A percentile compares a stretch with the other conserved stretches of the same genome.
Evolutionary conservation across 1,284 basidiomycete species (phyloP).

Genomic region (Ceratorhiza oryzae-sativae): DNA sequence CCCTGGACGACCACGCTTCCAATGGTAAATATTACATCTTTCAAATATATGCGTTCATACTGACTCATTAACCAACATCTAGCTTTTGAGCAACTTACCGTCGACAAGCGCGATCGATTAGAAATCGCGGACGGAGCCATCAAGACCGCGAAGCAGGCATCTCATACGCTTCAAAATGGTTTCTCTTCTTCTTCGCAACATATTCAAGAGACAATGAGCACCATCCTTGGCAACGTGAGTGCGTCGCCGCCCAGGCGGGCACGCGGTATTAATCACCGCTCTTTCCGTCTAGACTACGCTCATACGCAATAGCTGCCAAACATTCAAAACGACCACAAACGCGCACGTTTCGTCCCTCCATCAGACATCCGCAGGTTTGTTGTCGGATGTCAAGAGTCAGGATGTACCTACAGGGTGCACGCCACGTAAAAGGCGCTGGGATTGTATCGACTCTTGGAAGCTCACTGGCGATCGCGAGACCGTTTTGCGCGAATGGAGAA

Average conservation of each 20-base stretch:
- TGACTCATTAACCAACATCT: conserved; percentile 16
- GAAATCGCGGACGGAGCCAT: conserved; percentile 58
- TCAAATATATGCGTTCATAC: neutral
- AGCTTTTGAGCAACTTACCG: conserved; percentile 68
- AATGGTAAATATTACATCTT: conserved; percentile 53
- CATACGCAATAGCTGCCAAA: conserved; percentile 29
- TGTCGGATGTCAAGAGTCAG: conserved; percentile 65
- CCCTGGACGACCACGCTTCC: conserved; percentile 55
- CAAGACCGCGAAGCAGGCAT: conserved; percentile 61
- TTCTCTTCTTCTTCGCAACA: conserved; percentile 56
- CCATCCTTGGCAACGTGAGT: conserved; percentile 61
- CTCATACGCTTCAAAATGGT: conserved; percentile 41
- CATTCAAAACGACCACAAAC: conserved; percentile 17
- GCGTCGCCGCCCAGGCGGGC: neutral
- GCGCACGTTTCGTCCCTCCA: conserved; percentile 59
- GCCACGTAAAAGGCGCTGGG: conserved; percentile 72
- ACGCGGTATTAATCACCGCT: conserved; percentile 6
- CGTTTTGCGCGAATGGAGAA: conserved; percentile 59
- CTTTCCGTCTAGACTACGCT: conserved; percentile 6
- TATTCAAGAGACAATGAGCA: conserved; percentile 57
- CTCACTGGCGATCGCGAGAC: conserved; percentile 67
- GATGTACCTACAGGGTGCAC: conserved; percentile 72
- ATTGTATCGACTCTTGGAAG: conserved; percentile 72
- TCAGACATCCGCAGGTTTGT: conserved; percentile 59
- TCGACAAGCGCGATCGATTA: conserved; percentile 70